Percentiles rank a stretch among this genome's conserved stretches.
phyloP scores from a whole-genome alignment of 371 early-diverging fungal species.

The Apophysomyces ossiformis region DNA sequence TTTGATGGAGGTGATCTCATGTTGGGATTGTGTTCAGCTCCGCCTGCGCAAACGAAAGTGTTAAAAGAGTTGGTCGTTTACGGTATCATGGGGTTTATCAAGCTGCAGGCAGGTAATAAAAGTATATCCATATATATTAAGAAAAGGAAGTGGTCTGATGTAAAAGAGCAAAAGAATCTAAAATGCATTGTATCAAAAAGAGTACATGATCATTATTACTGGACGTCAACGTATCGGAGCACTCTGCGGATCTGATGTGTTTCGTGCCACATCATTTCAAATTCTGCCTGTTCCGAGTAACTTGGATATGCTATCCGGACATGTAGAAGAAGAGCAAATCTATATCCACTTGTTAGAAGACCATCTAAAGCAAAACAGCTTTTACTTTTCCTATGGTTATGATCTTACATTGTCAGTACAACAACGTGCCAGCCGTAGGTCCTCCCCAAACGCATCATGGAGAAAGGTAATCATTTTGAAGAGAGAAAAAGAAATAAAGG shows the following conservation, averaged over 20 bases:
- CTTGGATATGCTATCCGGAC: slow-evolving; percentile 31
- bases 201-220: slow-evolving; percentile 78
- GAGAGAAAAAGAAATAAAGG: neutral
- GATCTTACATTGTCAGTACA: slow-evolving; percentile 86
- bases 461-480: slow-evolving; percentile 31
- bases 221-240: slow-evolving; percentile 70
- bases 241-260: slow-evolving; percentile 69
- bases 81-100: slow-evolving; percentile 79
- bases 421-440: slow-evolving; percentile 51
- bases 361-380: slow-evolving; percentile 64
- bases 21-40: slow-evolving; percentile 18
- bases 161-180: slow-evolving; percentile 28
- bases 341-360: slow-evolving; percentile 74
- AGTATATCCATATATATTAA: neutral
- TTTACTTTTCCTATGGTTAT: slow-evolving; percentile 85
- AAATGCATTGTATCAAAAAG: slow-evolving; percentile 49
- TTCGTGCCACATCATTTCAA: slow-evolving; percentile 71
- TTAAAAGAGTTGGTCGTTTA: slow-evolving; percentile 33
- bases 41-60: slow-evolving; percentile 22
- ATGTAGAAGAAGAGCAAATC: slow-evolving; percentile 68
- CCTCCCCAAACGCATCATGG: slow-evolving; percentile 25
- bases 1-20: neutral
- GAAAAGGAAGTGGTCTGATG: slow-evolving; percentile 53
- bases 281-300: slow-evolving; percentile 72
- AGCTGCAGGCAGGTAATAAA: slow-evolving; percentile 70